Conservation (phyloP, 108 stramenopile genomes). For the Pseudonitzschia delicatissima region DNA sequence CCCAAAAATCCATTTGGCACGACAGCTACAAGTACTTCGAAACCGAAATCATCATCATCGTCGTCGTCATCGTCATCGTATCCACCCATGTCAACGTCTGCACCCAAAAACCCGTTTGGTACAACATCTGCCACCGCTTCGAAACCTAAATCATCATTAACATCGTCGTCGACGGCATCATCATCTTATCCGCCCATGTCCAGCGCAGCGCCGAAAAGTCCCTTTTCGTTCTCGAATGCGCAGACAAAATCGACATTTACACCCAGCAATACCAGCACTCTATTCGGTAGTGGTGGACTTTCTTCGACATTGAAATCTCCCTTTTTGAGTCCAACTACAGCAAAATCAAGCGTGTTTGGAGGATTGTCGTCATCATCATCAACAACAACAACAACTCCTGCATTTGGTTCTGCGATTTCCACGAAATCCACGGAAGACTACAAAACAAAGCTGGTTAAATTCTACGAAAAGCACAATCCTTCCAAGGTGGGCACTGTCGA, state of each 20-base stretch:
- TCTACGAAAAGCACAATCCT: slow-evolving; percentile 69
- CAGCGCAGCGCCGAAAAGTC: not conserved
- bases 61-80: slow-evolving; percentile 13
- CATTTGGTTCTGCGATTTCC: not conserved
- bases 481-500: slow-evolving; percentile 60
- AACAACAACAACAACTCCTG: not conserved
- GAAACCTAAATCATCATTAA: not conserved
- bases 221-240: not conserved
- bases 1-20: slow-evolving; percentile 35
- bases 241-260: too few relatives aligned
- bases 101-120: slow-evolving; percentile 26
- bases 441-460: slow-evolving; percentile 47
- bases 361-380: not conserved
- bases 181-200: not conserved
- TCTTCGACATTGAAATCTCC: not conserved
- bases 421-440: slow-evolving; percentile 30
- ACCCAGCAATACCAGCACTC: too few relatives aligned
- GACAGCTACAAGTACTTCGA: not conserved
- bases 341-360: not conserved
- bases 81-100: slow-evolving; percentile 48
- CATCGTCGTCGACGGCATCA: not conserved
- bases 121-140: not conserved
- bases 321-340: not conserved
- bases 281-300: not conserved
- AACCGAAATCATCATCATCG: not conserved